A percentile compares a stretch with the other conserved stretches of the same genome.
These are phyloP conservation scores for Talaromyces amestolkiae DNA, from an alignment of 2,329 filamentous ascomycete genomes.

Conservation along the genomic window DNA sequence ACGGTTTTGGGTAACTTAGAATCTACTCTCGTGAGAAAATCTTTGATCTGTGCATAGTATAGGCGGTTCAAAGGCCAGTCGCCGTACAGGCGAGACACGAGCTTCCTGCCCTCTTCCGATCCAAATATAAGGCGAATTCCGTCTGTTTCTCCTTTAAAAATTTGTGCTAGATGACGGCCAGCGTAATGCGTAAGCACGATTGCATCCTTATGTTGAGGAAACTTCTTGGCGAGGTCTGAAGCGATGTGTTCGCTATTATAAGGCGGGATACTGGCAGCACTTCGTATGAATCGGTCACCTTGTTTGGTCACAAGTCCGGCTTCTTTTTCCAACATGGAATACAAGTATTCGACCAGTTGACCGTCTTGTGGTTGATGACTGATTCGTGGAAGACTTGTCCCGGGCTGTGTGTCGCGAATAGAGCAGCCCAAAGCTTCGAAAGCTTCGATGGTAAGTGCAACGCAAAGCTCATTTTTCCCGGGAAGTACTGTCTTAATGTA, in stretches of 20 bases:
- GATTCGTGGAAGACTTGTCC: background rate
- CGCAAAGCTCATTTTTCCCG: background rate
- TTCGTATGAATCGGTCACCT: background rate
- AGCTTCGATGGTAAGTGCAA: background rate
- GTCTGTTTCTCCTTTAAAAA: constrained; percentile 38
- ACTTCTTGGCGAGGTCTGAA: background rate
- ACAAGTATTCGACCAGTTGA: background rate
- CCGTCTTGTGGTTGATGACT: background rate
- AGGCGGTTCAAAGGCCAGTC: constrained; percentile 25
- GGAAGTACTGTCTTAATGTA: background rate
- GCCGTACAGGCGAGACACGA: constrained; percentile 41
- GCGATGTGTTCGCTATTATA: background rate
- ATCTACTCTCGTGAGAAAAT: background rate
- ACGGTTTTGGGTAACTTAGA: background rate
- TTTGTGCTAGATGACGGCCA: constrained; percentile 38
- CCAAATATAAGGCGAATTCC: constrained; percentile 43
- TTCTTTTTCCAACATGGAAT: background rate
- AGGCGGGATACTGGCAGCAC: background rate
- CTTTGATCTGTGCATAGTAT: constrained; percentile 29
- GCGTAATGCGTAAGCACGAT: constrained; percentile 34
- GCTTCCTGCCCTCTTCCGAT: constrained; percentile 23
- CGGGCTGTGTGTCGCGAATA: background rate
- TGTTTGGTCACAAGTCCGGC: background rate
- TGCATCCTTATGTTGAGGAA: constrained; percentile 28
- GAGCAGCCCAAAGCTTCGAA: background rate